Evolutionary conservation across 768 basidiomycete genomes (phyloP), one percentile per base, ranked within the genome.

Genomic region (Mycena epipterygia): DNA sequence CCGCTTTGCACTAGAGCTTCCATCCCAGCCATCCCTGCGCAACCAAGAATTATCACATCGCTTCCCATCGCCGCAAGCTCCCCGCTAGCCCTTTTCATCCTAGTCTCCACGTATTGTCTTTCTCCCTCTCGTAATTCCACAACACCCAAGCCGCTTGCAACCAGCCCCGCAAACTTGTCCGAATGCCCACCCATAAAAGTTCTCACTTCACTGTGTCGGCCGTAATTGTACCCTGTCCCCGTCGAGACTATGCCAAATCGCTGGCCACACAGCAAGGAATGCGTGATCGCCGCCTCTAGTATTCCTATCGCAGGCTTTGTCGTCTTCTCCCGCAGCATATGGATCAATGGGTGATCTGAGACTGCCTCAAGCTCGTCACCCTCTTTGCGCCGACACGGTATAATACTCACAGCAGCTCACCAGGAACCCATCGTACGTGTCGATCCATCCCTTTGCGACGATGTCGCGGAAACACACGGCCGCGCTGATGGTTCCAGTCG

Each of bases 11-110:
- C 78, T 16, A 81, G 48, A 12, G 60, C 66, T 68, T 84, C 83
- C 81, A 81, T 83, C 6, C 82, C 82, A 6, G 80, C 76, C 81
- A 83, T 84, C 21, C 79, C 82, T 39, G 82, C 83, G 68, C 83
- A 83, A 14, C 82, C 82, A 29, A 83, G 65, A 52, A 84, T 76
- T 30, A 84, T 78, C 9, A 83, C 82, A 71, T 83, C 83, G 1
- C 78, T 79, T 14, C 82, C 83, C 55, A 73, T 68, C 27, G 59
- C 67, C 2, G 78, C 82, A 33, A 82, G 79, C 60, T 72, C 75
- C 23, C 60, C 76, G 55, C 80, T 79, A 9, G 74, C 75, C 60
- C 76, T 77, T 64, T 80, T 81, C 60, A 84, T 73, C 48, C 71
- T 77, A 51, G 8, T 70, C 70, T 81, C 77, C 5, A 83, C 76